Evolutionary conservation across 1,284 basidiomycete species (phyloP), one percentile per base, ranked within the genome.

Genomic region (Ustilago esculenta): DNA sequence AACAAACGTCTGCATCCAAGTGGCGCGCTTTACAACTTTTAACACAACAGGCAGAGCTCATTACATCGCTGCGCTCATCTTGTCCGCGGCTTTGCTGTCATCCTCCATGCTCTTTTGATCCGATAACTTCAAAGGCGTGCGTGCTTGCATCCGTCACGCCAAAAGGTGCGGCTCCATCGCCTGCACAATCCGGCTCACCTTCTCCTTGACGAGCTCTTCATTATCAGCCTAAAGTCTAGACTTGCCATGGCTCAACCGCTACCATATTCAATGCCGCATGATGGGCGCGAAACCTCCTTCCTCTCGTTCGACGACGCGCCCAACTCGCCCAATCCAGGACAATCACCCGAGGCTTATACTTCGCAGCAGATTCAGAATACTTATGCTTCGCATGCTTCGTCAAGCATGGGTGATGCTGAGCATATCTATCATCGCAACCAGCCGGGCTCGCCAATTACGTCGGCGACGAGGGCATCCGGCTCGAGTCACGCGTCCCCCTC

Each of bases 251-350:
- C 52, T n/a, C 52, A 55, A 25, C 17, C 36, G 7, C 33, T 40
- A n/a, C 24, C 51, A n/a, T 35, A 23, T 11, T 46, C 52, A 1
- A 33, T 41, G 43, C 32, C 44, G 10, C 47, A 23, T 3, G 47
- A 43, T 27, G 47, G 17, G 12, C 44, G 34, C 23, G 49, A 53
- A 12, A 48, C 57, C 4, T 59, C 55, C 23, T 66, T 66, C 20
- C 47, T 66, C 18, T 59, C 63, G 30, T 58, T 66, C 17, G 51
- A 66, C 37, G 51, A 58, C 33, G 51, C 32, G 17, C 47, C 42
- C 32, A 47, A 53, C 45, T 58, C 50, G n/a, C 55, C 55, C 21
- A 33, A 45, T 12, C 37, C 42, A 21, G 36, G 8, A 2, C 49
- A n/a, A 21, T 10, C 21, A 3, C 12, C 32, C 36, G 39, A 49